phyloP scores from a whole-genome alignment of 257 asterid species.

The Nicotiana obtusifolia region DNA sequence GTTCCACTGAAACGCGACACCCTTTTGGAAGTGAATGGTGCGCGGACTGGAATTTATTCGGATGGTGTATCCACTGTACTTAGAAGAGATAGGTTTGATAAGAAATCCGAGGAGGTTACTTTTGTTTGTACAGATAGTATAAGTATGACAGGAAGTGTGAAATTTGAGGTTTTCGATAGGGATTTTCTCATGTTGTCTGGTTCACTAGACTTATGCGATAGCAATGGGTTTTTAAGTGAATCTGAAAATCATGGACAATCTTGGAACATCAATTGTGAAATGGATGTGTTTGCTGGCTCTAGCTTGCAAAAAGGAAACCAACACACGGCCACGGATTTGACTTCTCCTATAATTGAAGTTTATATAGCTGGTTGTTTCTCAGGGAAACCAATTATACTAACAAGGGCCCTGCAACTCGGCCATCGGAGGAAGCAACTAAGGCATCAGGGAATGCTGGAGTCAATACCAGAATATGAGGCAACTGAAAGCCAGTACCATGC shows the following conservation, averaged over 20 bases:
- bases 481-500: slow-evolving; percentile 24
- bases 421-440: slow-evolving; percentile 47
- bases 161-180: slow-evolving; percentile 48
- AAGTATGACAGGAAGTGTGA: slow-evolving; percentile 52
- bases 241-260: slow-evolving; percentile 28
- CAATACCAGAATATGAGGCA: slow-evolving; percentile 60
- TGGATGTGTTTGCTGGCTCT: slow-evolving; percentile 21
- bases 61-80: slow-evolving; percentile 54
- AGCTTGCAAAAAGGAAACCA: slow-evolving; percentile 35
- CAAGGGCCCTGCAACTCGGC: slow-evolving; percentile 45
- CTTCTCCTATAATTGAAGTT: slow-evolving; percentile 51
- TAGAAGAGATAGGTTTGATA: slow-evolving; percentile 55
- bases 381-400: slow-evolving; percentile 54
- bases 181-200: slow-evolving; percentile 47
- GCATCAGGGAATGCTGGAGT: slow-evolving; percentile 45
- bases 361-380: slow-evolving; percentile 62
- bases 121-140: slow-evolving; percentile 62
- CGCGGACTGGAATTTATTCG: slow-evolving; percentile 47
- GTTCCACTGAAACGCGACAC: slow-evolving; percentile 57
- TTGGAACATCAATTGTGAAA: slow-evolving; percentile 55
- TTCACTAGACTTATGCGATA: slow-evolving; percentile 30
- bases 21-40: slow-evolving; percentile 62
- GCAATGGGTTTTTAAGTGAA: slow-evolving; percentile 32
- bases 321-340: slow-evolving; percentile 17
- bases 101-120: slow-evolving; percentile 51